Evolutionary conservation across 2,329 filamentous ascomycete species (phyloP), one percentile per base, ranked within the genome.

Genomic region (Hirsutella thompsonii): DNA sequence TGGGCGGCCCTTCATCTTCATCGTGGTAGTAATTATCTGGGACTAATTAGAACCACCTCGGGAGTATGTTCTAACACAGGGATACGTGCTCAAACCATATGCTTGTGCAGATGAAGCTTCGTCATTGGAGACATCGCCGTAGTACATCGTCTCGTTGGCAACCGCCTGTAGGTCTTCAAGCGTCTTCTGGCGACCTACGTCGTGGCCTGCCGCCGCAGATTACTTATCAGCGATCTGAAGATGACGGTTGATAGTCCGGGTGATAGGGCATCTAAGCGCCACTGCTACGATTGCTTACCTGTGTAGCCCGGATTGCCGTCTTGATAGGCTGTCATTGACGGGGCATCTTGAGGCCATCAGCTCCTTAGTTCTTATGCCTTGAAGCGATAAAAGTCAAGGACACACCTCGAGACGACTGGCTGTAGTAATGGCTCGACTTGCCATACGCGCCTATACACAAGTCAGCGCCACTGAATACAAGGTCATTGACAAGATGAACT

Each of bases 1-100:
- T 53, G 20, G 47, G 39, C 18, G 49, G 47, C 3, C 48, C 49
- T 21, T 55, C 50, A 16, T 56, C 51, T 10, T 58, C 55, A 3
- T 55, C 51, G 5, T 53, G 49, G 11, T 50, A 46, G 29, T 49
- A 48, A 13, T 35, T 37, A n/a, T 36, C 47, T 49, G 10, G n/a
- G n/a, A n/a, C n/a, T n/a, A n/a, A n/a, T n/a, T n/a, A 28, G 30
- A 29, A 4, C 10, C 23, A 19, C n/a, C n/a, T 34, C 20, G 5
- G 36, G 20, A 43, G 32, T 32, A 50, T 48, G 38, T 26, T 9
- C 14, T 3, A 34, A n/a, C 11, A 10, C 16, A 14, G 13, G 20
- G 32, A 33, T 20, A 4, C 9, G 21, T 19, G 2, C 20, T 19
- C 47, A 36, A 38, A 54, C 52, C 45, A 34, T 52, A 53, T 18